Conservation (phyloP, 257 asterid genomes). For the Ilex aquifolium region DNA sequence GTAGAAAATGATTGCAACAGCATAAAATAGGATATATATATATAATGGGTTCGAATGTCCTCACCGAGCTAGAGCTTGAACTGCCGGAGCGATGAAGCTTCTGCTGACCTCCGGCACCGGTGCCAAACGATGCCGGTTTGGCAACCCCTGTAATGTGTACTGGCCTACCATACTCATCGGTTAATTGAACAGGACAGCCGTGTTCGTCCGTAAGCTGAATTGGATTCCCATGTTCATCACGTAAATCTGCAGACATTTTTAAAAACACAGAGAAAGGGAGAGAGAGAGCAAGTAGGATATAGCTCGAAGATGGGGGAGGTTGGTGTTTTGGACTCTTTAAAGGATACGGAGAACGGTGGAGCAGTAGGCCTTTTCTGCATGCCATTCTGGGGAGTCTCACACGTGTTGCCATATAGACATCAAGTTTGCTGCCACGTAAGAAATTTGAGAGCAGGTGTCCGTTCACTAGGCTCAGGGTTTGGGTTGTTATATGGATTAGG, state of each 20-base stretch:
- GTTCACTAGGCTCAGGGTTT: not conserved
- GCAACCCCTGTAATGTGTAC: constrained; percentile 74
- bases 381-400: constrained; percentile 24
- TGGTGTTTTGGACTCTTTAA: constrained; percentile 5
- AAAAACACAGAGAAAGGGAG: not conserved
- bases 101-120: constrained; percentile 6
- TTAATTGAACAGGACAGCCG: constrained; percentile 59
- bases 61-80: constrained; percentile 72
- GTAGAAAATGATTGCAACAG: not conserved
- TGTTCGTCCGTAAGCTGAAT: constrained; percentile 62
- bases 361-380: constrained; percentile 35
- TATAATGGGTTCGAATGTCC: not conserved
- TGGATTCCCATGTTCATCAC: constrained; percentile 82
- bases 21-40: too few relatives aligned
- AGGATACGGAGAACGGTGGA: constrained; percentile 17
- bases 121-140: constrained; percentile 10
- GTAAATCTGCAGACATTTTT: constrained; percentile 52
- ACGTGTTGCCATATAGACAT: constrained; percentile 23
- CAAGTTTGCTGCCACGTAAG: constrained; percentile 24
- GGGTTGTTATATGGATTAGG: too few relatives aligned
- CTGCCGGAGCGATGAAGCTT: constrained; percentile 45
- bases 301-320: not conserved
- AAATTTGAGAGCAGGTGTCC: constrained; percentile 11
- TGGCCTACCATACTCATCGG: constrained; percentile 73
- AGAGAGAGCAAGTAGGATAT: not conserved